These are phyloP conservation scores for Rubroshorea leprosula DNA, from an alignment of 345 rosid genomes.

Conservation along the genomic window DNA sequence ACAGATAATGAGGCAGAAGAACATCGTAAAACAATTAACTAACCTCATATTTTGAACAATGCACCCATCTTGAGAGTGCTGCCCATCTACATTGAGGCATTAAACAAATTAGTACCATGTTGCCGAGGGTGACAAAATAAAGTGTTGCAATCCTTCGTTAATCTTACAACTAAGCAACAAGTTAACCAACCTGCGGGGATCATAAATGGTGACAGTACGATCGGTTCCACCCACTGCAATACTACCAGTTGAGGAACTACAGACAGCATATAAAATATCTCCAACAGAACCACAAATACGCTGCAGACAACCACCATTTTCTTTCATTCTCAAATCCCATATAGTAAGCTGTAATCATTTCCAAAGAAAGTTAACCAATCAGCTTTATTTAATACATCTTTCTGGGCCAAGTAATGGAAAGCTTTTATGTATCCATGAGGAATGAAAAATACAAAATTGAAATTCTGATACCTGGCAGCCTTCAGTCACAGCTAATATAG, in stretches of 20 bases:
- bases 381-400: slow-evolving; percentile 12
- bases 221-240: slow-evolving; percentile 67
- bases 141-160: too few species aligned
- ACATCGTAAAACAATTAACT: slow-evolving; percentile 7
- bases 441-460: background rate
- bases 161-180: background rate
- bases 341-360: slow-evolving; percentile 41
- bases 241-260: slow-evolving; percentile 46
- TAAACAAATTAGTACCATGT: slow-evolving; percentile 14
- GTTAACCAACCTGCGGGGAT: slow-evolving; percentile 58
- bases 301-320: slow-evolving; percentile 55
- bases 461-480: slow-evolving; percentile 52
- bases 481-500: slow-evolving; percentile 49
- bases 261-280: slow-evolving; percentile 47
- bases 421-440: too few species aligned
- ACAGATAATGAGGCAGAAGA: background rate
- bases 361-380: slow-evolving; percentile 15
- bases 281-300: slow-evolving; percentile 60
- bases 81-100: slow-evolving; percentile 42
- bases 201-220: slow-evolving; percentile 61
- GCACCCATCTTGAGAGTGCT: slow-evolving; percentile 50
- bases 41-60: slow-evolving; percentile 73
- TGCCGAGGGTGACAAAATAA: background rate
- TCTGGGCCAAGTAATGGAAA: too few species aligned
- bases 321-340: slow-evolving; percentile 67